phyloP scores from a whole-genome alignment of 305 asterid genomes.

The Nicotiana rustica region DNA sequence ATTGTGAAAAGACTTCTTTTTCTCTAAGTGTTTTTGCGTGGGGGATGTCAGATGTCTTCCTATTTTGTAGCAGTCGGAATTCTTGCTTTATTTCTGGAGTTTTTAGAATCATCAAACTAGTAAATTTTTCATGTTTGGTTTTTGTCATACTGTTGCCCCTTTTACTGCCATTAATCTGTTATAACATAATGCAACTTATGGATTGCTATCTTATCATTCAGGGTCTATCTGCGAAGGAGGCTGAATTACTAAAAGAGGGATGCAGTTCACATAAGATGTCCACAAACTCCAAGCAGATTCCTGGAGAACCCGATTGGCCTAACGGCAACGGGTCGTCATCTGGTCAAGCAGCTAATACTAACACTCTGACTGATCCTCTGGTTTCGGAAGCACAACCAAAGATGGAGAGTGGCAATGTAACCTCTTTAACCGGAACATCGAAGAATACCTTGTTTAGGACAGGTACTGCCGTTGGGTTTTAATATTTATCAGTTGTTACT shows the following conservation, averaged over 20 bases:
- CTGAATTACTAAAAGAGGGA: conserved; percentile 69
- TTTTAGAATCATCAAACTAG: conserved; percentile 21
- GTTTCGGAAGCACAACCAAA: conserved; percentile 56
- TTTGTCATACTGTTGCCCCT: conserved; percentile 23
- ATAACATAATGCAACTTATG: neutral
- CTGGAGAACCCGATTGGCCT: conserved; percentile 58
- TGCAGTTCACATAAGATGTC: conserved; percentile 57
- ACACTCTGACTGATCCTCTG: conserved; percentile 47
- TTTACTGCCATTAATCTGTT: conserved; percentile 10
- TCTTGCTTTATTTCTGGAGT: conserved; percentile 9
- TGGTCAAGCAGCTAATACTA: conserved; percentile 56
- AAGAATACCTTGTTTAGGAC: conserved; percentile 60
- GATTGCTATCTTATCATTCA: conserved; percentile 43
- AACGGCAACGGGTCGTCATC: conserved; percentile 58
- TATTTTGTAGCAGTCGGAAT: neutral
- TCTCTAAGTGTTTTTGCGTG: neutral
- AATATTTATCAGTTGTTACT: conserved; percentile 10
- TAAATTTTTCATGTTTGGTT: neutral
- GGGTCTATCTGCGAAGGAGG: conserved; percentile 72
- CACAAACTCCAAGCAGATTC: conserved; percentile 51
- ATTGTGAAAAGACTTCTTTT: neutral
- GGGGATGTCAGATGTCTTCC: neutral
- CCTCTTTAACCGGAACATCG: conserved; percentile 52
- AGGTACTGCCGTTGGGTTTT: conserved; percentile 50
- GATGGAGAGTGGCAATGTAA: conserved; percentile 54